Evolutionary conservation across 192 early-diverging fungal genomes (phyloP).

Genomic region (Mortierella antarctica): DNA sequence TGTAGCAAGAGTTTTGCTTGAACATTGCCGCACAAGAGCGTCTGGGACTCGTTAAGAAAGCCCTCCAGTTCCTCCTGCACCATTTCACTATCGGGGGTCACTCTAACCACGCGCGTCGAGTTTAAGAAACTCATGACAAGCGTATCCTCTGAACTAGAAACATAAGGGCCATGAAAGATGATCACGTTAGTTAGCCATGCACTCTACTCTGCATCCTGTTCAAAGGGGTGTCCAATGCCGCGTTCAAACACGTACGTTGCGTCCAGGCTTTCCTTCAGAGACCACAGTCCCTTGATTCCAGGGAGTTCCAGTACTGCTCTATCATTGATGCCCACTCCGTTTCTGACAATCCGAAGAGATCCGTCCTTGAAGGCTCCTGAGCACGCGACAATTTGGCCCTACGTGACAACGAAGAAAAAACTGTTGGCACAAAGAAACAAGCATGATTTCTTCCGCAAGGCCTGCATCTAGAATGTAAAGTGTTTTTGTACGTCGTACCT

Average conservation of each 20-base stretch:
- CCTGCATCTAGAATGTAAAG: conserved; percentile 10
- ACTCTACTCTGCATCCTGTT: background rate
- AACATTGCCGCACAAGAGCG: conserved; percentile 30
- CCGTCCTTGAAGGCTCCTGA: conserved; percentile 82
- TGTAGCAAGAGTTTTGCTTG: conserved; percentile 40
- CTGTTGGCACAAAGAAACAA: conserved; percentile 2
- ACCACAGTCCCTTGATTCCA: conserved; percentile 83
- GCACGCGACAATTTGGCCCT: conserved; percentile 87
- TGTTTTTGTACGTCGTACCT: conserved; percentile 18
- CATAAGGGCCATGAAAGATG: conserved; percentile 17
- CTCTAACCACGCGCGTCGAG: conserved; percentile 68
- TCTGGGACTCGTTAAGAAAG: conserved; percentile 31
- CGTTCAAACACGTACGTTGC: conserved; percentile 53
- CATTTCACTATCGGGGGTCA: conserved; percentile 56
- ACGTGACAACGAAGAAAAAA: conserved; percentile 1
- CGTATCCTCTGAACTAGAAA: conserved; percentile 30
- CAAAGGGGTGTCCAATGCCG: background rate
- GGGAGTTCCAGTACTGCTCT: conserved; percentile 65
- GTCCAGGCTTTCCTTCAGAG: conserved; percentile 61
- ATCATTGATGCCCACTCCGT: conserved; percentile 88
- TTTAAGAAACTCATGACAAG: conserved; percentile 72
- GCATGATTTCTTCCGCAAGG: background rate
- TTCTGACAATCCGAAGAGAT: conserved; percentile 83
- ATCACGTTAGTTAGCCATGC: background rate
- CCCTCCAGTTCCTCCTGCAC: conserved; percentile 58